Percentiles rank a stretch among this genome's conserved stretches.
These are phyloP conservation scores for Xylariales sp. DNA, from an alignment of 2,329 filamentous ascomycete species.

Conservation along the genomic window DNA sequence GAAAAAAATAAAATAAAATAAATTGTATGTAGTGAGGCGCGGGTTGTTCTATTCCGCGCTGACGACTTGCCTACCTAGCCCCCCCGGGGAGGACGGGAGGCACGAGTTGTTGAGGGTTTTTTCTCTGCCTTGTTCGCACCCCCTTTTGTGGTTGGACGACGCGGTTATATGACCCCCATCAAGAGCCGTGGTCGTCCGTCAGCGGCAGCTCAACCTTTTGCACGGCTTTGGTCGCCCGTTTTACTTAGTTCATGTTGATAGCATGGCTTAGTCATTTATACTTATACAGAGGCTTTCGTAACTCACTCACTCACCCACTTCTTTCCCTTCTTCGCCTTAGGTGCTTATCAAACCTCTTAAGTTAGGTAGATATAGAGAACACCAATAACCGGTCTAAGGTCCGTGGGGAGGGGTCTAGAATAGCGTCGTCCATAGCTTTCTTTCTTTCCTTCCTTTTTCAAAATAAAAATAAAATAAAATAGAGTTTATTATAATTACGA, in stretches of 20 bases:
- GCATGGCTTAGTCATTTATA: background rate
- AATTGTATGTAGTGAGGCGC: background rate
- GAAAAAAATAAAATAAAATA: too few relatives aligned
- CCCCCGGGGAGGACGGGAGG: background rate
- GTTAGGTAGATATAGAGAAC: background rate
- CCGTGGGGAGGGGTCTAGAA: too few relatives aligned
- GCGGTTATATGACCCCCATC: background rate
- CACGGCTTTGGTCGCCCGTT: background rate
- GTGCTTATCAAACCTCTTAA: background rate
- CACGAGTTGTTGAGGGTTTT: background rate
- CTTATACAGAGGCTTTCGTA: too few relatives aligned
- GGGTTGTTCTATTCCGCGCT: background rate
- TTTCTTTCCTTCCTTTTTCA: background rate
- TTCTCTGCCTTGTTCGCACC: background rate
- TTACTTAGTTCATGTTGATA: background rate
- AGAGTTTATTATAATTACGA: background rate
- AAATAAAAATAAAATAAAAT: too few relatives aligned
- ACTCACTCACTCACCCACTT: too few relatives aligned
- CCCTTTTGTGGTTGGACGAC: background rate
- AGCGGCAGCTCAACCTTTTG: background rate
- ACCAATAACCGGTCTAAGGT: too few relatives aligned
- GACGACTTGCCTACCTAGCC: too few relatives aligned
- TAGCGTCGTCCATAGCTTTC: background rate
- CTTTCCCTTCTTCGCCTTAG: background rate
- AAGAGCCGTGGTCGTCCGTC: background rate